Percentiles rank a stretch among this genome's conserved stretches.
phyloP scores from a whole-genome alignment of 108 stramenopile genomes.

The Cyclostephanos tholiformis region DNA sequence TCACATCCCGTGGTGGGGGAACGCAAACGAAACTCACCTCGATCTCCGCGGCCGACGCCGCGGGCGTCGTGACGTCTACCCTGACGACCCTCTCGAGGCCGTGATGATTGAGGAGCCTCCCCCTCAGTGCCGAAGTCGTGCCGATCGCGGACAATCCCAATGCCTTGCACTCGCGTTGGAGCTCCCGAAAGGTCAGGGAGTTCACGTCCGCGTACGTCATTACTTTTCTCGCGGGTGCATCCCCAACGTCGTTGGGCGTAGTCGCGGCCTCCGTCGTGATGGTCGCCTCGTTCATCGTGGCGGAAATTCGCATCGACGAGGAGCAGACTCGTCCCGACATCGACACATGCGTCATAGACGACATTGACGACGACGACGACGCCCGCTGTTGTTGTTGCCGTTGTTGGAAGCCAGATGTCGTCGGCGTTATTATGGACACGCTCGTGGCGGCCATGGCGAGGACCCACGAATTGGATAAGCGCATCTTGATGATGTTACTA shows the following conservation, averaged over 20 bases:
- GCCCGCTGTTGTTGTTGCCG: not conserved
- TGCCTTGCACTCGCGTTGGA: constrained; percentile 62
- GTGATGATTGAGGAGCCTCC: constrained; percentile 59
- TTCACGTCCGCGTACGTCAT: constrained; percentile 41
- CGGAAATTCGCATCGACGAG: constrained; percentile 14
- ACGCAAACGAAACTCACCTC: constrained; percentile 23
- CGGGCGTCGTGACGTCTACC: constrained; percentile 16
- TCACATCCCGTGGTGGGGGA: no score
- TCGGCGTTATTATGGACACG: not conserved
- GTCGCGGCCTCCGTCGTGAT: not conserved
- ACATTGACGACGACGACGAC: no score
- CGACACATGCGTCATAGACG: not conserved
- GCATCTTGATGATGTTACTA: no score
- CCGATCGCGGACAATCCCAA: constrained; percentile 64
- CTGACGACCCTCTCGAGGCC: constrained; percentile 17
- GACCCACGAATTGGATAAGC: not conserved
- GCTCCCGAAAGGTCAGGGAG: constrained; percentile 69
- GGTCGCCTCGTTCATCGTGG: constrained; percentile 2
- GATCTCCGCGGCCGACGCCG: constrained; percentile 35
- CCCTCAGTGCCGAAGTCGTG: constrained; percentile 63
- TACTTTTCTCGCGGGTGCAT: no score
- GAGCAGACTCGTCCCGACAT: not conserved
- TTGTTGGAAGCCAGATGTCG: not conserved
- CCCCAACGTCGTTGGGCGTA: no score
- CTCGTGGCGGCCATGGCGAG: not conserved